A percentile compares a stretch with the other conserved stretches of the same genome.
Conservation (phyloP, 73 alveolate genomes). For the Loxodes magnus region DNA sequence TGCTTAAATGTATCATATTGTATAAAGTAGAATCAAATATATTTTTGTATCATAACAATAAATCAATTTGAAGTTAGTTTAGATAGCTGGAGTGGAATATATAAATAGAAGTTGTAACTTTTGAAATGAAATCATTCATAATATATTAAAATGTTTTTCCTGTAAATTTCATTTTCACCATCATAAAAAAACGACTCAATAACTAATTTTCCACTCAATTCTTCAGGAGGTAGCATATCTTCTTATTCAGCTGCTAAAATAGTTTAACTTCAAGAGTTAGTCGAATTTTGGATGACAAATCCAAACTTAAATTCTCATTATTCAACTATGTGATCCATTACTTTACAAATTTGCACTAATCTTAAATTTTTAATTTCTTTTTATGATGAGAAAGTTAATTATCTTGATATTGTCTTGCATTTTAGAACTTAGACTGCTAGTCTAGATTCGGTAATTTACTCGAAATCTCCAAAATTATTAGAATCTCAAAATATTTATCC, state of each 20-base stretch:
- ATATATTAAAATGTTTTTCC: background rate
- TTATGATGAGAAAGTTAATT: background rate
- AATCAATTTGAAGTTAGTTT: too few relatives aligned
- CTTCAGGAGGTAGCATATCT: constrained; percentile 1
- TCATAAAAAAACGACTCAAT: background rate
- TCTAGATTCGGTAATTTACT: too few relatives aligned
- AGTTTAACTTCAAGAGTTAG: background rate
- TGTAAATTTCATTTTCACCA: background rate
- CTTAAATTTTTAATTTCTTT: background rate
- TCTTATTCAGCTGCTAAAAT: background rate
- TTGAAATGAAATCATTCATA: background rate
- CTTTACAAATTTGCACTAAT: background rate
- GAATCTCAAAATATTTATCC: too few relatives aligned
- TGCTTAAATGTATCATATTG: too few relatives aligned
- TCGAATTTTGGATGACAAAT: background rate
- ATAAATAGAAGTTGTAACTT: too few relatives aligned
- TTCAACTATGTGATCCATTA: background rate
- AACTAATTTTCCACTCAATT: background rate
- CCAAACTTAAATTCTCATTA: background rate
- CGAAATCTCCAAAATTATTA: too few relatives aligned
- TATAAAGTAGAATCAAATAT: too few relatives aligned
- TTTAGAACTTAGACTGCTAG: too few relatives aligned
- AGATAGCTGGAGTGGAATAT: too few relatives aligned
- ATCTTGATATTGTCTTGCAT: background rate
- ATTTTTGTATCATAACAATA: too few relatives aligned